Percentiles rank a stretch among this genome's conserved stretches.
Evolutionary conservation across 257 asterid genomes (phyloP).

Genomic region (Pogostemon cablin): DNA sequence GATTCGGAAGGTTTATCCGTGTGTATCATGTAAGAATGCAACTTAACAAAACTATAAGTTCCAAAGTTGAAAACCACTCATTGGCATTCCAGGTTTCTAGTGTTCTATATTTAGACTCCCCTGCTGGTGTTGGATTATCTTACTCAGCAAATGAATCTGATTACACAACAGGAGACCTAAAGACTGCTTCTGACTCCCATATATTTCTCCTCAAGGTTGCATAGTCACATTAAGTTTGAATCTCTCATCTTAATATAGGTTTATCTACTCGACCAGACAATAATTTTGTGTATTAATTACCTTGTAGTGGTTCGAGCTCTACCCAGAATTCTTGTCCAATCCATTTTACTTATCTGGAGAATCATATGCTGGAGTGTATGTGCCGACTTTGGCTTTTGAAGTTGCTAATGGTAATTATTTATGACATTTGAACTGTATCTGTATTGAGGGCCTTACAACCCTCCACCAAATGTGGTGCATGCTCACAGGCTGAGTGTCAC

Average conservation of each 20-base stretch:
- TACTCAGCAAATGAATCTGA: slow-evolving; percentile 70
- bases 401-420: slow-evolving; percentile 68
- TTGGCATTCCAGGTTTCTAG: slow-evolving; percentile 62
- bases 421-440: slow-evolving; percentile 29
- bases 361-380: slow-evolving; percentile 93
- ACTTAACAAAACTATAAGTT: neutral
- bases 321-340: slow-evolving; percentile 72
- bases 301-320: slow-evolving; percentile 89
- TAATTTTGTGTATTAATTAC: slow-evolving; percentile 32
- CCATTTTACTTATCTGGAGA: slow-evolving; percentile 87
- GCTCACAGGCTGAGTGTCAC: neutral
- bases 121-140: slow-evolving; percentile 91
- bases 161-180: slow-evolving; percentile 74
- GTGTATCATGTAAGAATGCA: too few relatives aligned
- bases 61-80: neutral
- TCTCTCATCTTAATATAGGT: neutral
- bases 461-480: neutral
- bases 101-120: slow-evolving; percentile 84
- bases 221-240: slow-evolving; percentile 2
- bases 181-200: slow-evolving; percentile 86
- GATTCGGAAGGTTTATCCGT: too few relatives aligned
- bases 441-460: neutral
- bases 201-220: slow-evolving; percentile 82
- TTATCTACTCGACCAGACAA: neutral
- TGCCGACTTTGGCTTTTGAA: slow-evolving; percentile 88